A percentile compares a stretch with the other conserved stretches of the same genome.
These are phyloP conservation scores for Linnemannia schmuckeri DNA, from an alignment of 192 early-diverging fungal species.

Conservation along the genomic window DNA sequence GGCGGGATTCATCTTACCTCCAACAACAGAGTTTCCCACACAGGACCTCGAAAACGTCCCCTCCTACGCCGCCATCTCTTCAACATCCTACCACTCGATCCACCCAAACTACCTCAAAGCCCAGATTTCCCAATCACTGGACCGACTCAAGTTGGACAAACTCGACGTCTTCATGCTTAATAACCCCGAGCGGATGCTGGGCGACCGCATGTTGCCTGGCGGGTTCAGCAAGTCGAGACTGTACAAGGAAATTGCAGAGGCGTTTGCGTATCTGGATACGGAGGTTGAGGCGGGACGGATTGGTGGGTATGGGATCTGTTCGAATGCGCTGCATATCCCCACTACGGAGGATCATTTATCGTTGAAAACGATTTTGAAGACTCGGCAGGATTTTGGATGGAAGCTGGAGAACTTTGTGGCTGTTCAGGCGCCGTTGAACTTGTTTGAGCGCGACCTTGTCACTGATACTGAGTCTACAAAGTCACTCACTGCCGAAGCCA, in stretches of 20 bases:
- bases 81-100: conserved; percentile 72
- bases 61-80: conserved; percentile 60
- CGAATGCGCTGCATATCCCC: conserved; percentile 72
- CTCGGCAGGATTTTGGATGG: conserved; percentile 46
- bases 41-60: conserved; percentile 8
- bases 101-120: conserved; percentile 69
- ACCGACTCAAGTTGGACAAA: conserved; percentile 64
- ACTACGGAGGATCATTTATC: conserved; percentile 73
- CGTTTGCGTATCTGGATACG: conserved; percentile 72
- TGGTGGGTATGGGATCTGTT: conserved; percentile 76
- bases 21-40: background rate
- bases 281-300: conserved; percentile 73
- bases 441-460: conserved; percentile 78
- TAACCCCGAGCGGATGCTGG: conserved; percentile 79
- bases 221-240: conserved; percentile 48
- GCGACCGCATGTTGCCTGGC: conserved; percentile 42
- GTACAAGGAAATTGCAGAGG: conserved; percentile 70
- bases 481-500: conserved; percentile 55
- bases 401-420: conserved; percentile 67
- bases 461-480: conserved; percentile 38
- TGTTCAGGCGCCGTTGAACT: conserved; percentile 79
- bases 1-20: conserved; percentile 61
- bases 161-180: conserved; percentile 85
- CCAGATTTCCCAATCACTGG: conserved; percentile 68
- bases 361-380: conserved; percentile 61